These are phyloP conservation scores for Elymus sibiricus DNA, from an alignment of 176 grass and related monocot genomes.

Conservation along the genomic window DNA sequence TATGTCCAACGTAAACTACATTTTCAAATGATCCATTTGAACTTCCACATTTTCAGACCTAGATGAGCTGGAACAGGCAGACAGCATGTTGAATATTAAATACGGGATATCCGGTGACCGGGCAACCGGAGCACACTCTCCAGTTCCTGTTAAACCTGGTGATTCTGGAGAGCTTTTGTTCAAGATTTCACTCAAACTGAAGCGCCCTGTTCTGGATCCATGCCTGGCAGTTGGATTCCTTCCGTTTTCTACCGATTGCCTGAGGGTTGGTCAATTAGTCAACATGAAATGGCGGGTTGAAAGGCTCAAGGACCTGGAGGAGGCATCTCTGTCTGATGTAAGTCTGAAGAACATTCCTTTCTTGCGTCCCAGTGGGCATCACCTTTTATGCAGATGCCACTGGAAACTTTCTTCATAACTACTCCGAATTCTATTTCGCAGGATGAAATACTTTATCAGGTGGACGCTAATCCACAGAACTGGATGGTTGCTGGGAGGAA, in stretches of 20 bases:
- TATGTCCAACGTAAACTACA: neutral
- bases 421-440: conserved; percentile 32
- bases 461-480: conserved; percentile 81
- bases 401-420: neutral
- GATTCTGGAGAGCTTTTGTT: conserved; percentile 58
- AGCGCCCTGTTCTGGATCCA: conserved; percentile 90
- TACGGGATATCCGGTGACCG: conserved; percentile 81
- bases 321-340: conserved; percentile 54
- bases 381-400: neutral
- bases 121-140: conserved; percentile 77
- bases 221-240: conserved; percentile 94
- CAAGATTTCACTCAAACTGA: conserved; percentile 66
- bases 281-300: conserved; percentile 97
- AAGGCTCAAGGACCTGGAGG: conserved; percentile 65
- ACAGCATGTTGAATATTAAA: conserved; percentile 83
- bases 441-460: conserved; percentile 85
- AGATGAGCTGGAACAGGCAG: conserved; percentile 43
- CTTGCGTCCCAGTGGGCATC: neutral
- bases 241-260: conserved; percentile 83
- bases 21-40: conserved; percentile 13
- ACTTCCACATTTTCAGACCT: conserved; percentile 50
- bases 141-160: conserved; percentile 43
- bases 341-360: conserved; percentile 28
- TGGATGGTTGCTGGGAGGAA: conserved; percentile 99
- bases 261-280: conserved; percentile 90